Evolutionary conservation across 2,329 filamentous ascomycete genomes (phyloP).

Genomic region (Didymella pomorum): DNA sequence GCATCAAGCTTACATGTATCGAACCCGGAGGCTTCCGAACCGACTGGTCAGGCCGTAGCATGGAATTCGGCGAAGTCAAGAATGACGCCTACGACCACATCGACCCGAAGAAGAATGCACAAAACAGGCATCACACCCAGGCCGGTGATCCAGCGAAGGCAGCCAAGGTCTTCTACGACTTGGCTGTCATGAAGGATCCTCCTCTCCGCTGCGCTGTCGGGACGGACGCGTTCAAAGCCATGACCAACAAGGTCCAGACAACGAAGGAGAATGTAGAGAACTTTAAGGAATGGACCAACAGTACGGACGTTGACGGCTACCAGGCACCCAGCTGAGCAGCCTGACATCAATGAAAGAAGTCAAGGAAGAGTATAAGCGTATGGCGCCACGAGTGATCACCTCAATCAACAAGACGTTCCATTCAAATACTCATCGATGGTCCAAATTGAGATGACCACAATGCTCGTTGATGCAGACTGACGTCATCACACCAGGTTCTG

Average conservation of each 20-base stretch:
- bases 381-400: background rate
- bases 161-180: slow-evolving; percentile 61
- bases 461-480: background rate
- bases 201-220: slow-evolving; percentile 63
- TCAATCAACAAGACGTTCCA: background rate
- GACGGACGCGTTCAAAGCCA: slow-evolving; percentile 59
- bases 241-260: slow-evolving; percentile 61
- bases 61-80: slow-evolving; percentile 57
- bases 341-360: background rate
- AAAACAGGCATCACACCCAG: slow-evolving; percentile 53
- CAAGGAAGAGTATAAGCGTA: too few relatives aligned
- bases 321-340: slow-evolving; percentile 32
- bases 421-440: background rate
- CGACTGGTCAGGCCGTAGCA: slow-evolving; percentile 57
- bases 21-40: slow-evolving; percentile 59
- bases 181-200: slow-evolving; percentile 61
- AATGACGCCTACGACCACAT: slow-evolving; percentile 60
- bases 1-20: slow-evolving; percentile 56
- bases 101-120: slow-evolving; percentile 53
- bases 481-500: background rate
- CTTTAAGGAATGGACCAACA: slow-evolving; percentile 60
- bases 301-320: slow-evolving; percentile 57
- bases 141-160: slow-evolving; percentile 62
- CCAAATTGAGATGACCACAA: background rate
- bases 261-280: slow-evolving; percentile 59